Conservation (phyloP, 2,329 filamentous ascomycete genomes). For the Botrytis elliptica region DNA sequence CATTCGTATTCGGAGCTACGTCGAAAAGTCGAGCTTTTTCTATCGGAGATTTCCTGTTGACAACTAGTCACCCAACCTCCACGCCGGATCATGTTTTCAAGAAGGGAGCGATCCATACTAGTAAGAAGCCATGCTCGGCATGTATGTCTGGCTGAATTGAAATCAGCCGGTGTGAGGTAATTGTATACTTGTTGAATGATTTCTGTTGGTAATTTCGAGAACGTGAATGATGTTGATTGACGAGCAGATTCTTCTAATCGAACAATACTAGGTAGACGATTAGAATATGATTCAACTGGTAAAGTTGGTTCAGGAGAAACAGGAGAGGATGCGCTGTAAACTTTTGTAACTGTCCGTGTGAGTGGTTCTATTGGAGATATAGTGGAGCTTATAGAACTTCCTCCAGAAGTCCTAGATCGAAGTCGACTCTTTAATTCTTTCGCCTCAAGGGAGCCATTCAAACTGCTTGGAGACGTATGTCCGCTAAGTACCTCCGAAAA, state of each 20-base stretch:
- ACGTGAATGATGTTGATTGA: slow-evolving; percentile 22
- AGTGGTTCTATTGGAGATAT: slow-evolving; percentile 14
- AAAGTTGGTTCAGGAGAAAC: slow-evolving; percentile 25
- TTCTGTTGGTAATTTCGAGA: slow-evolving; percentile 39
- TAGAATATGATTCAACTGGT: slow-evolving; percentile 8
- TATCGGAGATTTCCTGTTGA: slow-evolving; percentile 21
- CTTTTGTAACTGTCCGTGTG: slow-evolving; percentile 19
- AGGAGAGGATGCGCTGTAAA: slow-evolving; percentile 24
- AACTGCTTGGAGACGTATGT: not conserved
- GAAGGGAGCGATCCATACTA: slow-evolving; percentile 51
- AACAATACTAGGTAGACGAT: slow-evolving; percentile 18
- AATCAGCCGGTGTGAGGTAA: slow-evolving; percentile 44
- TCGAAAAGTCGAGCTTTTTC: slow-evolving; percentile 20
- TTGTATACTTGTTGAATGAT: slow-evolving; percentile 42
- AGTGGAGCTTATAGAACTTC: slow-evolving; percentile 6
- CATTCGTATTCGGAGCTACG: slow-evolving; percentile 32
- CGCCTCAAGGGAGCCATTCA: slow-evolving; percentile 7
- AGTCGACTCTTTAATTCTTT: slow-evolving; percentile 2
- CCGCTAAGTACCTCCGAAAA: slow-evolving; percentile 33
- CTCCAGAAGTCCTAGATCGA: not conserved
- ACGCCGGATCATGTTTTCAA: slow-evolving; percentile 53
- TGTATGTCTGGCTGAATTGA: slow-evolving; percentile 59
- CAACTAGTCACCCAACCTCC: slow-evolving; percentile 54
- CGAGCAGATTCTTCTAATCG: slow-evolving; percentile 25
- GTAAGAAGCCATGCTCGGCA: slow-evolving; percentile 60